Evolutionary conservation across 2,329 filamentous ascomycete genomes (phyloP).

Genomic region (Dothideomycetes sp.): DNA sequence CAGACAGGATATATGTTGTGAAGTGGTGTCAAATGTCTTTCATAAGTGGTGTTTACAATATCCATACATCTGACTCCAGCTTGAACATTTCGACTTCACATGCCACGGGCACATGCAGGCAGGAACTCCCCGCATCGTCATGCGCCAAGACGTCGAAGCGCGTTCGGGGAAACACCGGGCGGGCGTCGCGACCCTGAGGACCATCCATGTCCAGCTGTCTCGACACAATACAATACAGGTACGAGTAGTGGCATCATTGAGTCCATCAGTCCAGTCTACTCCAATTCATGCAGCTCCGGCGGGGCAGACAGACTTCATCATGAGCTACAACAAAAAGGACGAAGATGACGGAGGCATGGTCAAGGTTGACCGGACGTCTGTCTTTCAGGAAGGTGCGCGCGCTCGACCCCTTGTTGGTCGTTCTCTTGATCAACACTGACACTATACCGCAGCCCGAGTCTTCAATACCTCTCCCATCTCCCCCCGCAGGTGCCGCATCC

Average conservation of each 20-base stretch:
- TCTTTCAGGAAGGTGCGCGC: constrained; percentile 89
- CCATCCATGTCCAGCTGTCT: constrained; percentile 1
- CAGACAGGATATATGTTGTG: too few relatives aligned
- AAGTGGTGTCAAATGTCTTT: too few relatives aligned
- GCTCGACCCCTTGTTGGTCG: too few relatives aligned
- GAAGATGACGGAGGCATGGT: constrained; percentile 93
- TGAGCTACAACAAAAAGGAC: constrained; percentile 99
- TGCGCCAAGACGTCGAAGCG: neutral
- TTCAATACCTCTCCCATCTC: constrained; percentile 98
- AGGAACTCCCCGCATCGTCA: neutral
- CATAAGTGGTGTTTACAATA: too few relatives aligned
- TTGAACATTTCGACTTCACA: too few relatives aligned
- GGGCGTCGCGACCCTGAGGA: too few relatives aligned
- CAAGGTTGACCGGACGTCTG: constrained; percentile 94
- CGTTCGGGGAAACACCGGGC: neutral
- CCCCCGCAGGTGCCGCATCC: constrained; percentile 91
- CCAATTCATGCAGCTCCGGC: constrained; percentile 1
- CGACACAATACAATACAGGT: neutral
- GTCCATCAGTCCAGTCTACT: neutral
- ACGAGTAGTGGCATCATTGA: neutral
- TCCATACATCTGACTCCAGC: too few relatives aligned
- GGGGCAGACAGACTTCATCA: constrained; percentile 26
- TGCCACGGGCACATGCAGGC: too few relatives aligned
- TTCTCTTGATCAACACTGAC: constrained; percentile 12
- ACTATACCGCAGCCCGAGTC: constrained; percentile 58